These are phyloP conservation scores for Chenopodium album DNA, from an alignment of 148 eudicot genomes.

Conservation along the genomic window DNA sequence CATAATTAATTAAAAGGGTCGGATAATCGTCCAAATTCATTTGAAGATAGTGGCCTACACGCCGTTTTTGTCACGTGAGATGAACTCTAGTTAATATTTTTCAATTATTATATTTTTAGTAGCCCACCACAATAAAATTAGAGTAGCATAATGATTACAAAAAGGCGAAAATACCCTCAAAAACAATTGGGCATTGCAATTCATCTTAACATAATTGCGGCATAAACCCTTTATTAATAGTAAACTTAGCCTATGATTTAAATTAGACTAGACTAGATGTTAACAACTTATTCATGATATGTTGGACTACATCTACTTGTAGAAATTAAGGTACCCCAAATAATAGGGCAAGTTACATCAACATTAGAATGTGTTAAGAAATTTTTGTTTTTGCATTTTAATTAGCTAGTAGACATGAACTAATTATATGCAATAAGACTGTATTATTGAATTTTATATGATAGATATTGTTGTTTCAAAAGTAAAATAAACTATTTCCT, in stretches of 20 bases:
- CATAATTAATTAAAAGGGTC: background rate
- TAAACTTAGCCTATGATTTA: background rate
- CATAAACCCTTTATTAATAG: background rate
- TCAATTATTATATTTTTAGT: background rate
- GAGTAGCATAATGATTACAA: background rate
- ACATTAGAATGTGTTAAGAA: no score
- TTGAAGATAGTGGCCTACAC: conserved; percentile 10
- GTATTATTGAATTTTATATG: no score
- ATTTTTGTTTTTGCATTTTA: no score
- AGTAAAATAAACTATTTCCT: no score
- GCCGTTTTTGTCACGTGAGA: conserved; percentile 10
- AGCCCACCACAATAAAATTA: conserved; percentile 6
- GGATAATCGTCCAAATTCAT: background rate
- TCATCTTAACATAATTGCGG: background rate
- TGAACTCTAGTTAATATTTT: background rate
- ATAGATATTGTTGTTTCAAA: no score
- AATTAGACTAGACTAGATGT: background rate
- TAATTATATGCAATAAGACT: no score
- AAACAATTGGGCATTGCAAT: background rate
- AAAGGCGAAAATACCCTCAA: background rate
- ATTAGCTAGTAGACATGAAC: no score
- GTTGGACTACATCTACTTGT: background rate
- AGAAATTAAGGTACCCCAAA: background rate
- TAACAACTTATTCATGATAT: background rate
- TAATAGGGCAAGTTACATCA: background rate